A percentile compares a stretch with the other conserved stretches of the same genome.
Evolutionary conservation across 805 yeast species (phyloP).

Genomic region (Myxozyma lipomycoides): DNA sequence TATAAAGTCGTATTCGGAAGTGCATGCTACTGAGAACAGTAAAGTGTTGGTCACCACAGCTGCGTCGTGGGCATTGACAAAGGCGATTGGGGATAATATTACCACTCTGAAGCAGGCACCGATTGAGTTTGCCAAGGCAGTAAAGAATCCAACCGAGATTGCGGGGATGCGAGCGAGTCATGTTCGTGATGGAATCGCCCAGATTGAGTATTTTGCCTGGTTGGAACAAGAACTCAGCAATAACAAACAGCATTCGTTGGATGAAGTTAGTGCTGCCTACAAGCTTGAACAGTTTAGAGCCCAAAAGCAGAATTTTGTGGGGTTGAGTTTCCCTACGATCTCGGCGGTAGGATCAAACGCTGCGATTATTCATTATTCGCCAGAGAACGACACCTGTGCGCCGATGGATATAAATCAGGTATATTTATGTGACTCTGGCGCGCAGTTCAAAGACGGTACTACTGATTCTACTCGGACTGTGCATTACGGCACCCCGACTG

Average conservation of each 20-base stretch:
- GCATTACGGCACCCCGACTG: slow-evolving; percentile 58
- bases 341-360: slow-evolving; percentile 74
- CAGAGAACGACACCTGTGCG: slow-evolving; percentile 52
- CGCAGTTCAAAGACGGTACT: slow-evolving; percentile 87
- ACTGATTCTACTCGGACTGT: slow-evolving; percentile 91
- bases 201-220: slow-evolving; percentile 78
- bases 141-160: slow-evolving; percentile 71
- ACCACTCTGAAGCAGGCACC: slow-evolving; percentile 51
- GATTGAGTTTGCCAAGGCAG: slow-evolving; percentile 61
- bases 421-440: slow-evolving; percentile 83
- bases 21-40: slow-evolving; percentile 32
- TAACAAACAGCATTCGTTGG: slow-evolving; percentile 40
- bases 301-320: slow-evolving; percentile 42
- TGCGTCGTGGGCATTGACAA: slow-evolving; percentile 65
- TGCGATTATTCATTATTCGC: slow-evolving; percentile 72
- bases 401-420: slow-evolving; percentile 63
- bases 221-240: slow-evolving; percentile 52
- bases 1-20: slow-evolving; percentile 6
- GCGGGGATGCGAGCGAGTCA: slow-evolving; percentile 73
- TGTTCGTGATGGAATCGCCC: slow-evolving; percentile 74
- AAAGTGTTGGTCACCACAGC: slow-evolving; percentile 52
- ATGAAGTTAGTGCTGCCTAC: slow-evolving; percentile 56
- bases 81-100: slow-evolving; percentile 41
- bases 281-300: slow-evolving; percentile 48
- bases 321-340: slow-evolving; percentile 69